Evolutionary conservation across 352 stramenopile genomes (phyloP).

Genomic region (Globisporangium spiculum): DNA sequence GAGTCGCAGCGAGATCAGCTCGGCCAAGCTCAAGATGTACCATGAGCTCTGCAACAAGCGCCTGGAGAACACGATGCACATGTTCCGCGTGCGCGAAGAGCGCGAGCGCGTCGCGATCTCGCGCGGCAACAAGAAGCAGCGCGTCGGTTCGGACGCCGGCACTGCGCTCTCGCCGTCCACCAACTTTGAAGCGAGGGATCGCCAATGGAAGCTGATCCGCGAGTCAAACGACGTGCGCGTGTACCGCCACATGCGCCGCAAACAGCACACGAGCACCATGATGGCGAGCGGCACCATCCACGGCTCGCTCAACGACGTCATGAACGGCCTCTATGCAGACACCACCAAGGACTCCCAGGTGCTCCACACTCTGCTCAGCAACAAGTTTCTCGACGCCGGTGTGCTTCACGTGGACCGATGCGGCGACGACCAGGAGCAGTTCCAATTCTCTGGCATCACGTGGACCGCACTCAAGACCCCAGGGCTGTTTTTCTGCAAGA

Average conservation of each 20-base stretch:
- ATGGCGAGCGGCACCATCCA: constrained; percentile 62
- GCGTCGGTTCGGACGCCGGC: constrained; percentile 5
- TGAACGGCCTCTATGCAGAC: constrained; percentile 78
- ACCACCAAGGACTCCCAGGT: constrained; percentile 64
- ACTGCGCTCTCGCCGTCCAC: constrained; percentile 2
- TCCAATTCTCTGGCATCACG: constrained; percentile 73
- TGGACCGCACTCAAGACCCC: constrained; percentile 63
- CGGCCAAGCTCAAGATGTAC: constrained; percentile 41
- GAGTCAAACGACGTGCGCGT: constrained; percentile 64
- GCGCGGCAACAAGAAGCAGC: constrained; percentile 20
- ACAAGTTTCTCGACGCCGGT: constrained; percentile 47
- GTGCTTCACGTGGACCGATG: constrained; percentile 71
- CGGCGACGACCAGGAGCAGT: constrained; percentile 50
- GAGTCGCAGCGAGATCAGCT: constrained; percentile 35
- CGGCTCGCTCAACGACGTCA: constrained; percentile 60
- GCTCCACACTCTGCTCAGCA: constrained; percentile 58
- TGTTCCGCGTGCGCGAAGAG: constrained; percentile 50
- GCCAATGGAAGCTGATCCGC: constrained; percentile 66
- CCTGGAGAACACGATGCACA: constrained; percentile 36
- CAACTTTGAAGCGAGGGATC: constrained; percentile 17
- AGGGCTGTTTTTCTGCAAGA: constrained; percentile 52
- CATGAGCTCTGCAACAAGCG: constrained; percentile 46
- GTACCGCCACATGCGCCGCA: constrained; percentile 42
- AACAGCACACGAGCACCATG: constrained; percentile 44
- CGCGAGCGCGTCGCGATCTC: constrained; percentile 25